Base-by-base conservation (phyloP, 139 green algal species). In the Mesotaenium endlicherianum region DNA sequence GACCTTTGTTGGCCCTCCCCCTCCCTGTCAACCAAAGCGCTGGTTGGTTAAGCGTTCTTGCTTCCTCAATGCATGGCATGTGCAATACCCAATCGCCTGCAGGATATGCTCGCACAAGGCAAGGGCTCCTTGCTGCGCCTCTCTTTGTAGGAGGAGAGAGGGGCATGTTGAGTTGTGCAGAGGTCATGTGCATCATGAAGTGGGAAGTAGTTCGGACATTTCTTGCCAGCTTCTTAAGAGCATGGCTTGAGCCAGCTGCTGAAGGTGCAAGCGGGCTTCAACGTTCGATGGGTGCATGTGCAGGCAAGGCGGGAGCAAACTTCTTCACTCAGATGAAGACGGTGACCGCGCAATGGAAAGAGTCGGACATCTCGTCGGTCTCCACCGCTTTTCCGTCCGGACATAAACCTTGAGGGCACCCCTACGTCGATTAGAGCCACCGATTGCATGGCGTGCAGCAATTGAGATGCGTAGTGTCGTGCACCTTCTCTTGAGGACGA, bases 301-400 rank as follows among this genome's bases (percentile, higher is more conserved):
- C 78, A 85, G 95, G 95, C 75, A 91, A 92, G 43, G 91, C 91
- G 5, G 94, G 94, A 26, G 93, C 97, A 69, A 87, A 97, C 50
- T 99, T 99, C 75, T 99, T 92, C 87, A 99, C 96, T 0, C 92
- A 95, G 67, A 91, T 90, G 39, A 99, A 99, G 91, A 98, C 95
- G 0, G 88, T 99, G 3, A 98, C 95, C 0, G 79, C 92, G 49
- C 92, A 91, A 71, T 99, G 96, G 96, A 89, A 91, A 39, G 69
- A 82, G 20, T 17, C 67, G 2, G 39, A 17, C 34, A 2, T 77
- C 14, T 77, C 67, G 16, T 14, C 14, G 14, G 71, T 80, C 40
- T 14, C 55, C 31, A 80, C 42, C 14, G 55, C 71, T 80, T 80
- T 80, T 77, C 71, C 71, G 31, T 64, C 44, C 57, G 14, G 11